Percentiles rank a stretch among this genome's conserved stretches.
Conservation (phyloP, 2,329 filamentous ascomycete species). For the Monosporascus ibericus region DNA sequence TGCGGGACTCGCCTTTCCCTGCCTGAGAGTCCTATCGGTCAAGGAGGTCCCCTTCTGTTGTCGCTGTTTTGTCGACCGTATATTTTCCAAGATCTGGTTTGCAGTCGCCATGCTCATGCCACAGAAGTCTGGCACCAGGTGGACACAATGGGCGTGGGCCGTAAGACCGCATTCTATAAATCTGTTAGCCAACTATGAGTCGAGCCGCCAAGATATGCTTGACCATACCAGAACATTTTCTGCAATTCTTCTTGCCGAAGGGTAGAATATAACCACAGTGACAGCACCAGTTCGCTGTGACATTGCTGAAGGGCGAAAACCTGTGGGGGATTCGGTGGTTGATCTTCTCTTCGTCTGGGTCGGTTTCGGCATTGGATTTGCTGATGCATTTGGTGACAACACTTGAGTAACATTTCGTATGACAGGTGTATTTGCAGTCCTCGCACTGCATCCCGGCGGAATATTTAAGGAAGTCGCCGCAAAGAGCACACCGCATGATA, state of each 20-base stretch:
- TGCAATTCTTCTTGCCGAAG: conserved; percentile 89
- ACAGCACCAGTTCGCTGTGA: conserved; percentile 98
- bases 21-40: conserved; percentile 60
- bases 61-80: conserved; percentile 71
- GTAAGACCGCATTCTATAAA: conserved; percentile 78
- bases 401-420: conserved; percentile 93
- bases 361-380: conserved; percentile 96
- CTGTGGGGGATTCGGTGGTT: conserved; percentile 98
- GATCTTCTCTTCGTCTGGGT: conserved; percentile 98
- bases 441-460: conserved; percentile 98
- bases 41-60: conserved; percentile 54
- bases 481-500: conserved; percentile 98
- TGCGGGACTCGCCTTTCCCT: conserved; percentile 39
- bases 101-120: conserved; percentile 98
- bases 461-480: conserved; percentile 97
- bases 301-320: conserved; percentile 93
- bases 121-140: conserved; percentile 96
- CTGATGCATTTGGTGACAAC: conserved; percentile 99
- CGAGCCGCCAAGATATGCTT: not conserved
- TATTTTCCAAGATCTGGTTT: conserved; percentile 85
- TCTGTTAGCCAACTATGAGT: conserved; percentile 20
- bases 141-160: conserved; percentile 83
- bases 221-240: conserved; percentile 75
- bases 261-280: conserved; percentile 96
- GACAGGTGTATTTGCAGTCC: conserved; percentile 99